Evolutionary conservation across 2,329 filamentous ascomycete species (phyloP).

Genomic region (Venturia nashicola): DNA sequence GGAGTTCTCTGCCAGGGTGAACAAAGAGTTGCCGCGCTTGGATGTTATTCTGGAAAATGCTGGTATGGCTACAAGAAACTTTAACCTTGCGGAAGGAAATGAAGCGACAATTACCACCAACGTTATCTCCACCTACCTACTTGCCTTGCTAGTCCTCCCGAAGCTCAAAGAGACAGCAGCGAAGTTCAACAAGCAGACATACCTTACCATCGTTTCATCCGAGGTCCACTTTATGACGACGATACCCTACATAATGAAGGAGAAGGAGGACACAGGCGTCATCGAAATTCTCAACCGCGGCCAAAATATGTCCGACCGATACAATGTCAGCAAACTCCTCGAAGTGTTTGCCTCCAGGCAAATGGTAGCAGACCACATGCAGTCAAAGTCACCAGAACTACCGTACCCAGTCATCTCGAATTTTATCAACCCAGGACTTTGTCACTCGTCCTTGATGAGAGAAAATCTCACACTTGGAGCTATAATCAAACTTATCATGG

Average conservation of each 20-base stretch:
- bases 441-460: constrained; percentile 11
- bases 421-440: constrained; percentile 13
- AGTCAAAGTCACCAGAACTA: constrained; percentile 10
- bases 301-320: constrained; percentile 14
- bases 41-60: constrained; percentile 29
- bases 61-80: constrained; percentile 14
- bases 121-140: constrained; percentile 10
- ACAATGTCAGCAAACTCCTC: constrained; percentile 18
- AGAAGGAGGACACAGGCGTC: constrained; percentile 8
- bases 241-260: constrained; percentile 8
- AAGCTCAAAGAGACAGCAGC: constrained; percentile 8
- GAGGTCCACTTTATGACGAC: constrained; percentile 11
- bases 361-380: constrained; percentile 6
- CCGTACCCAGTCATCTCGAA: constrained; percentile 12
- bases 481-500: neutral
- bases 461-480: constrained; percentile 1
- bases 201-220: constrained; percentile 13
- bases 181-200: constrained; percentile 4
- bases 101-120: constrained; percentile 10
- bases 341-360: constrained; percentile 16
- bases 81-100: constrained; percentile 3
- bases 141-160: constrained; percentile 9
- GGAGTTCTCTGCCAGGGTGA: constrained; percentile 20
- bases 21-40: constrained; percentile 20
- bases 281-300: constrained; percentile 14